These are phyloP conservation scores for Aegilops umbellulata DNA, from an alignment of 176 grass and related monocot genomes.

Conservation along the genomic window DNA sequence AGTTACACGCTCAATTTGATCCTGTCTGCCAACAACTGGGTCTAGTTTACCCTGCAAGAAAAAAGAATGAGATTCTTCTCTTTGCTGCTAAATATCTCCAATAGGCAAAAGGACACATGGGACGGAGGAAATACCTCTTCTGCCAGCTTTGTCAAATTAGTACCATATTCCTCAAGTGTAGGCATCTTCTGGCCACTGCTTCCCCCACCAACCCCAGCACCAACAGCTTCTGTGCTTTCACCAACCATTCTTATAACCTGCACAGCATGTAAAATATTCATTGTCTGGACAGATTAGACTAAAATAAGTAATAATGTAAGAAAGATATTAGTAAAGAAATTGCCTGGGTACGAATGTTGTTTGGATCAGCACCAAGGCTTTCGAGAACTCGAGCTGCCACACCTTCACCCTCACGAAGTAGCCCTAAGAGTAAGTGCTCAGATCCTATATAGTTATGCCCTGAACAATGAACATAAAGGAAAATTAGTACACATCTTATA, in stretches of 20 bases:
- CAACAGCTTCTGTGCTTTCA: constrained; percentile 89
- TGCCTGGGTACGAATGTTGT: constrained; percentile 90
- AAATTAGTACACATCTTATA: constrained; percentile 12
- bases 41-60: constrained; percentile 87
- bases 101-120: background rate
- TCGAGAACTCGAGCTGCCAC: constrained; percentile 85
- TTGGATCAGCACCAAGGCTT: constrained; percentile 92
- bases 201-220: constrained; percentile 90
- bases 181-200: constrained; percentile 96
- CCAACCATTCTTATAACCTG: constrained; percentile 99
- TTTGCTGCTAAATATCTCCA: background rate
- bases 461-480: constrained; percentile 41
- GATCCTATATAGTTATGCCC: constrained; percentile 98
- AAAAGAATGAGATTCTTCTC: constrained; percentile 10
- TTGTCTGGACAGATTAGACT: background rate
- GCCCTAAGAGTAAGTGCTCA: constrained; percentile 85
- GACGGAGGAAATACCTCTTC: constrained; percentile 68
- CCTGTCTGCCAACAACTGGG: constrained; percentile 83
- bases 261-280: constrained; percentile 22
- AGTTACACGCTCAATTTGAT: constrained; percentile 93
- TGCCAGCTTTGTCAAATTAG: constrained; percentile 96
- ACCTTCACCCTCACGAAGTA: constrained; percentile 96
- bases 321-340: constrained; percentile 11
- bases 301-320: background rate
- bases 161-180: constrained; percentile 97